A percentile compares a stretch with the other conserved stretches of the same genome.
Conservation (phyloP, 257 asterid genomes). For the Apocynum venetum region DNA sequence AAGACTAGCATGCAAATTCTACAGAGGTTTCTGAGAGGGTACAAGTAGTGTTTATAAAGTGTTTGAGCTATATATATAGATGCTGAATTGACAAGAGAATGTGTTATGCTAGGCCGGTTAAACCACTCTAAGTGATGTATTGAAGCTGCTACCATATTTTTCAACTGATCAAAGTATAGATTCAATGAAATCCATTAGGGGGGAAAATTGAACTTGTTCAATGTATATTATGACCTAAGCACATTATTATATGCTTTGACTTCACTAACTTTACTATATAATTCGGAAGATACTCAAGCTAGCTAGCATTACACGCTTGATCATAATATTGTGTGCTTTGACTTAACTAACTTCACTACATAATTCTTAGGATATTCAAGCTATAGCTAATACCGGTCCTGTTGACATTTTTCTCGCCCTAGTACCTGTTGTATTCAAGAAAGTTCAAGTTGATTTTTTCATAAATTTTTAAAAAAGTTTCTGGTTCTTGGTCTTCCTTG, state of each 20-base stretch:
- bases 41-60: too few relatives aligned
- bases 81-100: too few relatives aligned
- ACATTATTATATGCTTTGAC: neutral
- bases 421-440: neutral
- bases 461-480: neutral
- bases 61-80: too few relatives aligned
- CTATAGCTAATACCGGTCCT: neutral
- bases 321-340: neutral
- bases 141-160: too few relatives aligned
- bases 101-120: too few relatives aligned
- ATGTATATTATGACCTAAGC: neutral
- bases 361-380: neutral
- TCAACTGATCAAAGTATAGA: too few relatives aligned
- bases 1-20: too few relatives aligned
- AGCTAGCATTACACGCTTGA: too few relatives aligned
- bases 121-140: too few relatives aligned
- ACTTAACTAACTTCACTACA: neutral
- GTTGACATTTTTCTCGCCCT: neutral
- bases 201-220: neutral
- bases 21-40: too few relatives aligned
- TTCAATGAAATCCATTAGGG: too few relatives aligned
- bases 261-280: neutral
- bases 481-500: neutral
- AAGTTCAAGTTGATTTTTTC: neutral
- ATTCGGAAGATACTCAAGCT: neutral